Percentiles rank a stretch among this genome's conserved stretches.
These are phyloP conservation scores for Ajuga chamaepitys DNA, from an alignment of 257 asterid species.

Conservation along the genomic window DNA sequence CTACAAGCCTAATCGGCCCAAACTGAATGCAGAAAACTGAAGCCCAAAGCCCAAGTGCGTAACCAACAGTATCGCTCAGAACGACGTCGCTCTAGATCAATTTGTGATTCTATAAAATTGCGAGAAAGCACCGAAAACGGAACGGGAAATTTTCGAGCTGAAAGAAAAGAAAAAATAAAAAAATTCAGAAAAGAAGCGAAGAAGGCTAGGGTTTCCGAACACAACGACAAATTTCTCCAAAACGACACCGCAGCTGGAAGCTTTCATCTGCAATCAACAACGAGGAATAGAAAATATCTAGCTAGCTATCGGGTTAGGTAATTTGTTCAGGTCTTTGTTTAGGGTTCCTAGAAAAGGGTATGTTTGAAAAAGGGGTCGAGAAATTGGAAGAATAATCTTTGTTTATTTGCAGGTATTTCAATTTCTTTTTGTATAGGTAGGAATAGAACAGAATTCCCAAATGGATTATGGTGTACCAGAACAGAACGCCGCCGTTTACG, in stretches of 20 bases:
- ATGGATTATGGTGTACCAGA: slow-evolving; percentile 88
- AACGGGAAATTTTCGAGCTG: neutral
- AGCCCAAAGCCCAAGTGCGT: neutral
- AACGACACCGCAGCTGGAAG: slow-evolving; percentile 24
- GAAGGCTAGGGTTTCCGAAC: slow-evolving; percentile 48
- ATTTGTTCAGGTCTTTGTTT: slow-evolving; percentile 28
- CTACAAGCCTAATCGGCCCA: neutral
- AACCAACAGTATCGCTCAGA: neutral
- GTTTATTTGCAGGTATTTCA: slow-evolving; percentile 49
- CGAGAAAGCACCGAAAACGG: neutral
- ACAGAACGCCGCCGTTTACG: slow-evolving; percentile 59
- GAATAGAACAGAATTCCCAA: slow-evolving; percentile 31
- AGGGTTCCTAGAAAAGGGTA: slow-evolving; percentile 29
- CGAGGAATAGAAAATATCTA: slow-evolving; percentile 22
- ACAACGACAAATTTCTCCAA: slow-evolving; percentile 10
- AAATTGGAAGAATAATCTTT: slow-evolving; percentile 33
- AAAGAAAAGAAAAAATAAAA: neutral
- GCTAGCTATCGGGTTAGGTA: slow-evolving; percentile 47
- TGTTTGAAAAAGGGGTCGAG: slow-evolving; percentile 19
- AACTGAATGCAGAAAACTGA: neutral
- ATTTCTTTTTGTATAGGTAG: slow-evolving; percentile 40
- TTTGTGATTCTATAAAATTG: neutral
- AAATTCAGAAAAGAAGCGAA: slow-evolving; percentile 11
- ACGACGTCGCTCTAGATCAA: neutral
- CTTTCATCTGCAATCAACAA: slow-evolving; percentile 14